Evolutionary conservation across 768 basidiomycete species (phyloP).

Genomic region (Tulasnella sp.): DNA sequence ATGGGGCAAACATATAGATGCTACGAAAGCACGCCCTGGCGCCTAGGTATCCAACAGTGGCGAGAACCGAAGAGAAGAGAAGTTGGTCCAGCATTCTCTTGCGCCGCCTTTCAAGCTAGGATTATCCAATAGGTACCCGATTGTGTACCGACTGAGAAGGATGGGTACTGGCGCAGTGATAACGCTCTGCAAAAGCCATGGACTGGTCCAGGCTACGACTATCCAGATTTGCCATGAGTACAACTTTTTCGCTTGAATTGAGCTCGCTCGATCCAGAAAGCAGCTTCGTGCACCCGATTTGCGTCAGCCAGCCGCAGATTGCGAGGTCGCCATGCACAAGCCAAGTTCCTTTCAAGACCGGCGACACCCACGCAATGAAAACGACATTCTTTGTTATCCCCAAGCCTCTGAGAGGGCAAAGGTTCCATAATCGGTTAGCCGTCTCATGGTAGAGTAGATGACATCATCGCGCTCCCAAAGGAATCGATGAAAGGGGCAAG

Average conservation of each 20-base stretch:
- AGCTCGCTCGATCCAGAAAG: too few relatives aligned
- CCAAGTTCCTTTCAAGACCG: too few relatives aligned
- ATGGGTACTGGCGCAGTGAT: background rate
- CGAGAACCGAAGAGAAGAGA: slow-evolving; percentile 6
- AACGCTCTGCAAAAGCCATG: background rate
- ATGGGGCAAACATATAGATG: background rate
- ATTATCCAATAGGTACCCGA: slow-evolving; percentile 3
- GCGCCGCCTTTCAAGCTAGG: background rate
- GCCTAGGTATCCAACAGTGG: background rate
- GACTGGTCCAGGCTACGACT: background rate
- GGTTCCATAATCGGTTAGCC: background rate
- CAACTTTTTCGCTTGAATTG: too few relatives aligned
- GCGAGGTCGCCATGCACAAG: too few relatives aligned
- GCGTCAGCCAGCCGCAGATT: too few relatives aligned
- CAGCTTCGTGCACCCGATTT: too few relatives aligned
- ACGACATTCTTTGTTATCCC: background rate
- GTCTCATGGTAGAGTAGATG: background rate
- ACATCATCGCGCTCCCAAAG: background rate
- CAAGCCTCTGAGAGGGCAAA: background rate
- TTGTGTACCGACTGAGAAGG: background rate
- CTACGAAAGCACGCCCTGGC: background rate
- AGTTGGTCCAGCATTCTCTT: background rate
- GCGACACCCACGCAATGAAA: too few relatives aligned
- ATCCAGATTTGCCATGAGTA: background rate
- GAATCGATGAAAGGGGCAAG: background rate